Conservation (phyloP, 2,329 filamentous ascomycete genomes). For the Aspergillus pseudoglaucus region DNA sequence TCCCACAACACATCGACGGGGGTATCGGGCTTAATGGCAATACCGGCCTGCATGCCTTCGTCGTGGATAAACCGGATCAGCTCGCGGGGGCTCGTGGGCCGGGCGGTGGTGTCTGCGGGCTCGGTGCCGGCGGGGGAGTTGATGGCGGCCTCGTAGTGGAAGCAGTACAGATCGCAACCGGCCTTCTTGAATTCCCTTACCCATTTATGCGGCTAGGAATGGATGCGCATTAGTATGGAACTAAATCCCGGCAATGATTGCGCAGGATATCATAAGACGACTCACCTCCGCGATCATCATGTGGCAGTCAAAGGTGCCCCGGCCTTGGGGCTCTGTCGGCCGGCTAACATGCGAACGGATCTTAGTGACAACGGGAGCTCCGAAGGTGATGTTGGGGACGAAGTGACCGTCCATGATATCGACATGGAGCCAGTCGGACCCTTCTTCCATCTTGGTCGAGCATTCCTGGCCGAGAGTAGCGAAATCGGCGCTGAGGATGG, state of each 20-base stretch:
- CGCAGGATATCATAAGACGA: background rate
- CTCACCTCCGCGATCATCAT: slow-evolving; percentile 98
- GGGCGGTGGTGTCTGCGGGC: slow-evolving; percentile 59
- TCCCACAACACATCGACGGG: slow-evolving; percentile 88
- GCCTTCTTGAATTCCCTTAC: slow-evolving; percentile 90
- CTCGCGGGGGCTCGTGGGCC: slow-evolving; percentile 73
- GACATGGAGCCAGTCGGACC: slow-evolving; percentile 89
- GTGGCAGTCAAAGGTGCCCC: slow-evolving; percentile 96
- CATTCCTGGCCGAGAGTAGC: slow-evolving; percentile 81
- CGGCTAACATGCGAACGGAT: slow-evolving; percentile 79
- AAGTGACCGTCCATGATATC: slow-evolving; percentile 99
- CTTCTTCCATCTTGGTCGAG: slow-evolving; percentile 73
- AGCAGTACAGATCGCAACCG: slow-evolving; percentile 98
- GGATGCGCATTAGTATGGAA: background rate
- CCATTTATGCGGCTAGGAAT: slow-evolving; percentile 87
- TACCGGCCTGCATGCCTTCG: slow-evolving; percentile 79
- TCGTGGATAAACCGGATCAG: slow-evolving; percentile 88
- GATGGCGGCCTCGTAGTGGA: slow-evolving; percentile 96
- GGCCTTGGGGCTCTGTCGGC: slow-evolving; percentile 62
- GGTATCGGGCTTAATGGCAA: slow-evolving; percentile 92
- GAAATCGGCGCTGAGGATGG: slow-evolving; percentile 97
- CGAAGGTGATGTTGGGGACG: slow-evolving; percentile 97
- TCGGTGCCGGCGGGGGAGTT: slow-evolving; percentile 73
- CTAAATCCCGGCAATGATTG: no score
- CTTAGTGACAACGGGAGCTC: slow-evolving; percentile 88